phyloP scores from a whole-genome alignment of 164 flowering plant species.

The Litsea cubeba region DNA sequence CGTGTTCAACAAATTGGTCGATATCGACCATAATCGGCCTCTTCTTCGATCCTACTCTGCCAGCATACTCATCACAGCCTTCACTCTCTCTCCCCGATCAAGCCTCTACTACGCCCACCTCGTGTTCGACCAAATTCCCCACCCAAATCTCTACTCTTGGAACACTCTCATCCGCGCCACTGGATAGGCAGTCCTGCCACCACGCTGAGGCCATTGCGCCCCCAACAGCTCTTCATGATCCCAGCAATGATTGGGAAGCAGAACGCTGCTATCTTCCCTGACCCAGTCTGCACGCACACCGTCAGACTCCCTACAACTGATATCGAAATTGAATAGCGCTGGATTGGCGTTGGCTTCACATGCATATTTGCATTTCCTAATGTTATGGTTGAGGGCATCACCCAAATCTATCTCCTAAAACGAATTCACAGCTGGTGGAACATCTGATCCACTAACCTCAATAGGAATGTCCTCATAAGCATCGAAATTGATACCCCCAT shows the following conservation, averaged over 20 bases:
- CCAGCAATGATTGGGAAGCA: constrained; percentile 59
- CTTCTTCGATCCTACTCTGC: too few relatives aligned
- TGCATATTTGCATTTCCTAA: constrained; percentile 46
- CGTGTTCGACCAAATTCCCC: too few relatives aligned
- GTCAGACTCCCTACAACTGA: constrained; percentile 54
- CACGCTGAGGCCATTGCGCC: background rate
- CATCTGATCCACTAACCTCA: constrained; percentile 41
- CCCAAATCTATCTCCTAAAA: constrained; percentile 51
- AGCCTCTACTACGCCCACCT: too few relatives aligned
- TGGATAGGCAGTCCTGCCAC: constrained; percentile 29
- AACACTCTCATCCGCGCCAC: constrained; percentile 51
- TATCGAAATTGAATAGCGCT: constrained; percentile 53
- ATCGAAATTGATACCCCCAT: constrained; percentile 32
- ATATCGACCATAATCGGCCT: too few relatives aligned
- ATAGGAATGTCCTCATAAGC: constrained; percentile 51
- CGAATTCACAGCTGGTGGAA: constrained; percentile 37
- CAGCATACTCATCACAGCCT: too few relatives aligned
- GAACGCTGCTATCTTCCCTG: constrained; percentile 65
- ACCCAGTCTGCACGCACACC: constrained; percentile 74
- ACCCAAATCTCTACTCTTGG: too few relatives aligned
- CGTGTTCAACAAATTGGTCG: too few relatives aligned
- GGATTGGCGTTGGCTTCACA: constrained; percentile 67
- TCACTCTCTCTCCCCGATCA: too few relatives aligned
- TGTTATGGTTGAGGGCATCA: constrained; percentile 36
- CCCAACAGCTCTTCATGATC: constrained; percentile 20